Conservation (phyloP, 495 filamentous ascomycete species). For the Hypoxylon cercidicola region DNA sequence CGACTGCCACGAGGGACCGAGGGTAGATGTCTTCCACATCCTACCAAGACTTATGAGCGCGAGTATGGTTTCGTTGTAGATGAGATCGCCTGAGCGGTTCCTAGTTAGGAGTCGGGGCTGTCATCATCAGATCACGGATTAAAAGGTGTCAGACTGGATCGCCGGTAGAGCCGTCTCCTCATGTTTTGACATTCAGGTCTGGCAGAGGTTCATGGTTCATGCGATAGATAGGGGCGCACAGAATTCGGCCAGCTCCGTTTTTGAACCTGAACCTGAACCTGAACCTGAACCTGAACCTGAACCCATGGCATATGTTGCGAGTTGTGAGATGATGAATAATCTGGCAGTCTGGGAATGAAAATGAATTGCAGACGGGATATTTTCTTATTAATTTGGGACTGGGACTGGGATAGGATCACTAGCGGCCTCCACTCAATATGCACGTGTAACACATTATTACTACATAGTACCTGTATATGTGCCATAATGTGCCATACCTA, state of each 20-base stretch:
- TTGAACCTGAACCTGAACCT: too few species aligned
- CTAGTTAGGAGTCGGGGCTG: not conserved
- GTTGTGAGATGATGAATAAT: not conserved
- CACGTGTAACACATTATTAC: constrained; percentile 1
- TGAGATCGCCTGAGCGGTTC: constrained; percentile 1
- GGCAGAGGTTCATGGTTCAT: too few species aligned
- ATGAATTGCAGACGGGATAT: constrained; percentile 9
- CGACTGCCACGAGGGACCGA: not conserved
- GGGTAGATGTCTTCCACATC: constrained; percentile 2
- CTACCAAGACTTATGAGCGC: constrained; percentile 1
- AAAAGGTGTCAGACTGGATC: constrained; percentile 9
- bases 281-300: too few species aligned
- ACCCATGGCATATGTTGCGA: too few species aligned
- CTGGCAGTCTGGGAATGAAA: not conserved
- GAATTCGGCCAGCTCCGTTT: too few species aligned
- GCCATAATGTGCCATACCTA: not conserved
- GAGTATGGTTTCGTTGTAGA: not conserved
- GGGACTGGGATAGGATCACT: constrained; percentile 24
- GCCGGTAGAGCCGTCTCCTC: not conserved
- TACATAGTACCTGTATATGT: not conserved
- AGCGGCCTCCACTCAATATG: constrained; percentile 3
- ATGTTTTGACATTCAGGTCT: too few species aligned
- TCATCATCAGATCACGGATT: constrained; percentile 1
- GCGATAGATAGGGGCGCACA: too few species aligned
- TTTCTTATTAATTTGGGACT: constrained; percentile 16